These are phyloP conservation scores for Fusarium sp. DNA, from an alignment of 2,329 filamentous ascomycete species.

Conservation along the genomic window DNA sequence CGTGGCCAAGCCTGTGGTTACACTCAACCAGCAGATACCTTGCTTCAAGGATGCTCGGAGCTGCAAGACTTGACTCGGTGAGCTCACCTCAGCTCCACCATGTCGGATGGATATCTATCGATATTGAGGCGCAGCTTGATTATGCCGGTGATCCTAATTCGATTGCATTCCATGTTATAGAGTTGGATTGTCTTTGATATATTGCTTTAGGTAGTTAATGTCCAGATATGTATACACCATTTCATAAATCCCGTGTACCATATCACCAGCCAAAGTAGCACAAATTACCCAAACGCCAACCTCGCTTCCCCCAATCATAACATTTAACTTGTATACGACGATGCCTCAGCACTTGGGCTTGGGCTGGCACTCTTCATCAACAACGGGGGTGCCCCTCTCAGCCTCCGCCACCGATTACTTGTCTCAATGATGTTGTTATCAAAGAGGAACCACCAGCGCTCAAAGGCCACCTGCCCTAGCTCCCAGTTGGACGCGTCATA, in stretches of 20 bases:
- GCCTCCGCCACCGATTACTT: conserved; percentile 60
- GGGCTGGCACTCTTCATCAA: conserved; percentile 22
- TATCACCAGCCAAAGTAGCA: not conserved
- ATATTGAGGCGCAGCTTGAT: not conserved
- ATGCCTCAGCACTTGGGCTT: conserved; percentile 3
- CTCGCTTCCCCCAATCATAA: not conserved
- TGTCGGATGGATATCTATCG: not conserved
- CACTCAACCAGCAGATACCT: not conserved
- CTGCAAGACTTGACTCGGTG: not conserved
- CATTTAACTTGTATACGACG: conserved; percentile 3
- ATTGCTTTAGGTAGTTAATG: not conserved
- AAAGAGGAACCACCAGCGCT: conserved; percentile 68
- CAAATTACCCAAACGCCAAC: not conserved
- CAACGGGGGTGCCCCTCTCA: conserved; percentile 54
- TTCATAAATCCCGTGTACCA: not conserved
- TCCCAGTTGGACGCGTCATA: conserved; percentile 62
- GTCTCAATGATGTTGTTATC: conserved; percentile 61
- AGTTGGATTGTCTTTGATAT: not conserved
- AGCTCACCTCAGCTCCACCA: not conserved
- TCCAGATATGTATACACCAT: not conserved
- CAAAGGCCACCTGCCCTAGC: conserved; percentile 64
- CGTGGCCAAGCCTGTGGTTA: not conserved
- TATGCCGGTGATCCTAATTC: not conserved
- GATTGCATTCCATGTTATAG: not conserved
- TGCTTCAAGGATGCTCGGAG: not conserved